Evolutionary conservation across 1,284 basidiomycete genomes (phyloP), one percentile per base, ranked within the genome.

Genomic region (Ganoderma lingzhi): DNA sequence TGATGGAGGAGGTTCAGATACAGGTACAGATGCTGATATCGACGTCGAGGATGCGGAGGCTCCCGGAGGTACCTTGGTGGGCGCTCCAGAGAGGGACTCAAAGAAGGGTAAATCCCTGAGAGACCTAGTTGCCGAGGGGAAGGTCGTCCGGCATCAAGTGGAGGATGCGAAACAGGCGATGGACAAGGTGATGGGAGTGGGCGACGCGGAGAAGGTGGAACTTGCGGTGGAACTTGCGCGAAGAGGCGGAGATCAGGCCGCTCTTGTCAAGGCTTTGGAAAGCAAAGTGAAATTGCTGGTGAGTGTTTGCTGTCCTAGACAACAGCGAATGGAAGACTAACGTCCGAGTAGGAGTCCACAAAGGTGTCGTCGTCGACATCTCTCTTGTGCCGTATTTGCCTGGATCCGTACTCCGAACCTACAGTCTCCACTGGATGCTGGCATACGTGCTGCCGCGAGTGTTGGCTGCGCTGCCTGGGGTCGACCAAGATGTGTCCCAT

Each of bases 341-440:
- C 48, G 15, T 56, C 45, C 60, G 62, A 48, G 12, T 72, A 89
- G 86, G 84, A 88, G 80, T 82, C 84, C 2, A 81, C 81, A 71
- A 79, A 80, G 65, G 77, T 84, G 55, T 85, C 85, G 42, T 82
- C 84, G 6, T 80, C 85, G 8, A 83, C 84, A 6, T 81, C 86
- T 3, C 78, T 85, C 3, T 82, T 89, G 0, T 94, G 92, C 78
- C 89, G 93, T 30, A 93, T 94, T 66, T 94, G 93, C 74, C 80
- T 94, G 9, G 93, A 93, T 64, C 85, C 89, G 1, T 93, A 93
- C 73, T 85, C 83, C 0, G 93, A 94, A 70, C 91, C 93, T 0
- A 93, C 92, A 0, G 87, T 90, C 3, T 93, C 92, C n/a, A 93
- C 91, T 0, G 93, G 92, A 4, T 94, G 93, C 77, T 94, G 93